Conservation (phyloP, 306 rosid genomes). For the Dalbergia oliveri region DNA sequence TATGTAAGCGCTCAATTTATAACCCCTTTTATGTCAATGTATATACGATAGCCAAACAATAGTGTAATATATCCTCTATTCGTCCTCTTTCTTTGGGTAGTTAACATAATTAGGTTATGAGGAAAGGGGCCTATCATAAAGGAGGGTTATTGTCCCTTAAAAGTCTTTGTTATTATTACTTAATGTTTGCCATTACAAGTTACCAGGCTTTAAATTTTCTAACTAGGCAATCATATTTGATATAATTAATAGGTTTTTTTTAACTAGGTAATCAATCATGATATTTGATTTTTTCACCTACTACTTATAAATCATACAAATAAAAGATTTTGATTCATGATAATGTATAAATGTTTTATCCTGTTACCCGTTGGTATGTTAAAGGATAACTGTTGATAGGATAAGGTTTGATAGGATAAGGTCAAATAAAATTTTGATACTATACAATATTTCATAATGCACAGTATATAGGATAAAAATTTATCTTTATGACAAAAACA, state of each 20-base stretch:
- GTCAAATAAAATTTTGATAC: too few species aligned
- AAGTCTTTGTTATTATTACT: slow-evolving; percentile 62
- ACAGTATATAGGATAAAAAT: too few species aligned
- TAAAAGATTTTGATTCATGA: too few species aligned
- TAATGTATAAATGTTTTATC: too few species aligned
- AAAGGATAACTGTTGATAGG: too few species aligned
- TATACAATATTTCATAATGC: too few species aligned
- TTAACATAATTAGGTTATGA: slow-evolving; percentile 27
- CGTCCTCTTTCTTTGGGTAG: slow-evolving; percentile 1
- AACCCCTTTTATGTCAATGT: slow-evolving; percentile 40
- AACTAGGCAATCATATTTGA: slow-evolving; percentile 44
- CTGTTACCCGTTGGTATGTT: too few species aligned
- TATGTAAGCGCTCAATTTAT: slow-evolving; percentile 36
- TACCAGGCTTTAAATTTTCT: slow-evolving; percentile 48
- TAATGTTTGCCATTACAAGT: slow-evolving; percentile 59
- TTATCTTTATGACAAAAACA: too few species aligned
- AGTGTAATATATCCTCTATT: slow-evolving; percentile 17
- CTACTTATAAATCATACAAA: too few species aligned
- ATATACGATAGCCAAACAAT: slow-evolving; percentile 43
- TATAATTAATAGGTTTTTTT: slow-evolving; percentile 7
- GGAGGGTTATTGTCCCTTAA: slow-evolving; percentile 43
- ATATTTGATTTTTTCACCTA: too few species aligned
- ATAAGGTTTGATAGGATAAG: too few species aligned
- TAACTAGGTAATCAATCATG: too few species aligned
- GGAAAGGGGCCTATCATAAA: slow-evolving; percentile 49